A percentile compares a stretch with the other conserved stretches of the same genome.
Evolutionary conservation across 1,284 basidiomycete genomes (phyloP).

Genomic region (Pyrrhoderma noxium): DNA sequence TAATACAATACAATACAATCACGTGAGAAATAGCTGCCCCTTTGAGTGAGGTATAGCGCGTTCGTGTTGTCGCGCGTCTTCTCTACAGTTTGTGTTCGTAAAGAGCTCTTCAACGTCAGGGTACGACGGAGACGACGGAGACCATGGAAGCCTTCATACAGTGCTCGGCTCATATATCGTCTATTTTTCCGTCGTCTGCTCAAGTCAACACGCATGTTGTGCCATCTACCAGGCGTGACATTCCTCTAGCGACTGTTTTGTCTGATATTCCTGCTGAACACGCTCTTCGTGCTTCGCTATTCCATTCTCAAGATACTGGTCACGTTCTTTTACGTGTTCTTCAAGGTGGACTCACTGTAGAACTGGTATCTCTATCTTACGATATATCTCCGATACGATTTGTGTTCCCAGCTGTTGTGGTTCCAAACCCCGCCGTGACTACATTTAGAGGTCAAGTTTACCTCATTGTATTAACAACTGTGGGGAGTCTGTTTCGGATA

Average conservation of each 20-base stretch:
- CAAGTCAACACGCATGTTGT: conserved; percentile 48
- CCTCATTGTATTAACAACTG: conserved; percentile 60
- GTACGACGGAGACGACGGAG: background rate
- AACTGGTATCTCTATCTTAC: conserved; percentile 66
- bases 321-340: conserved; percentile 70
- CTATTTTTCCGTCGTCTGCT: conserved; percentile 42
- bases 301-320: conserved; percentile 54
- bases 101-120: no score
- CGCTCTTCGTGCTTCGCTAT: conserved; percentile 55
- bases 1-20: no score
- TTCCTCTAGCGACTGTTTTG: conserved; percentile 36
- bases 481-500: conserved; percentile 72
- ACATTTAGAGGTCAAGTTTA: conserved; percentile 60
- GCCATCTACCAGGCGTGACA: conserved; percentile 48
- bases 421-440: conserved; percentile 60
- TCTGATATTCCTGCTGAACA: conserved; percentile 64
- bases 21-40: no score
- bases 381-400: conserved; percentile 63
- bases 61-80: no score
- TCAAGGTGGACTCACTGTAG: conserved; percentile 67
- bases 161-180: conserved; percentile 56
- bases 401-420: conserved; percentile 67
- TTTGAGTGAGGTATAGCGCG: no score
- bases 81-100: no score
- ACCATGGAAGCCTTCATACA: conserved; percentile 40